Percentiles rank a stretch among this genome's conserved stretches.
These are phyloP conservation scores for Thielaviopsis ethacetica DNA, from an alignment of 2,329 filamentous ascomycete species.

Conservation along the genomic window DNA sequence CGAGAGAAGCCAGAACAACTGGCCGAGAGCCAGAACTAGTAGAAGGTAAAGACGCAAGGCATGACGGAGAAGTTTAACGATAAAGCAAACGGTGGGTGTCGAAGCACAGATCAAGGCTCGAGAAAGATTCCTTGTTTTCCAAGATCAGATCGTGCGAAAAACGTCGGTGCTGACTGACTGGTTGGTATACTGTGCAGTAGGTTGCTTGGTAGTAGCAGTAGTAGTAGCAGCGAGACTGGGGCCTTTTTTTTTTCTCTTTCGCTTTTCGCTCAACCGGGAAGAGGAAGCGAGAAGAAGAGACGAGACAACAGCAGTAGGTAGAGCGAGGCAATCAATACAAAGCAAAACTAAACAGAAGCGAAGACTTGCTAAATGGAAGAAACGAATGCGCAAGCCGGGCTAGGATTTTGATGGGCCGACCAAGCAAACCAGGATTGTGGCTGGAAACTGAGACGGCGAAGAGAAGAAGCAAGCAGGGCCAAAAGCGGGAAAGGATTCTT, in stretches of 20 bases:
- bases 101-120: constrained; percentile 6
- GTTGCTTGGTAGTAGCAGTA: not conserved
- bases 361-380: not conserved
- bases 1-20: constrained; percentile 2
- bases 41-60: constrained; percentile 3
- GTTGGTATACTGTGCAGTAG: no score
- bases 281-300: not conserved
- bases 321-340: not conserved
- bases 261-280: not conserved
- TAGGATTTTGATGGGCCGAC: not conserved
- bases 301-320: not conserved
- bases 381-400: not conserved
- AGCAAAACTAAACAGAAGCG: not conserved
- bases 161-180: not conserved
- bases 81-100: not conserved
- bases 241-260: not conserved
- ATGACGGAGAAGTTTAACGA: constrained; percentile 1
- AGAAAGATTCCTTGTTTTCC: constrained; percentile 1
- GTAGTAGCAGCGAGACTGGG: not conserved
- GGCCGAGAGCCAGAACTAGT: constrained; percentile 8
- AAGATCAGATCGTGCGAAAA: constrained; percentile 1
- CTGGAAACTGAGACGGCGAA: not conserved
- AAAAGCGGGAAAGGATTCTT: not conserved
- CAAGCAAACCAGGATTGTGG: not conserved
- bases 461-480: not conserved